Conservation (phyloP, 2,329 filamentous ascomycete genomes). For the Colletotrichum eleusines region DNA sequence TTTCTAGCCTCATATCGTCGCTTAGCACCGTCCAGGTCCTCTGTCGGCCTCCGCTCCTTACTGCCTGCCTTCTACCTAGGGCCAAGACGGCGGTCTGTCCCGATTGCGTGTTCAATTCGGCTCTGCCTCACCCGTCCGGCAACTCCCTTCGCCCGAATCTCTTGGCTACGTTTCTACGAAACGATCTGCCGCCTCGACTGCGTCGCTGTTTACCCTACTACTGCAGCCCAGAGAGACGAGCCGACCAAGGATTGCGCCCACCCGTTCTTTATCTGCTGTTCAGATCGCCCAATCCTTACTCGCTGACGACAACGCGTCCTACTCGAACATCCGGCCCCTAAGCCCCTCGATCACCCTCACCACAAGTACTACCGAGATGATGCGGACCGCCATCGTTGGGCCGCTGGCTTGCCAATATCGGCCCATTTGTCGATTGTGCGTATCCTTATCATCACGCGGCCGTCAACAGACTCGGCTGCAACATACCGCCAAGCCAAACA, state of each 20-base stretch:
- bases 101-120: constrained; percentile 15
- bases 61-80: constrained; percentile 5
- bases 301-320: constrained; percentile 20
- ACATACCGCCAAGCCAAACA: constrained; percentile 41
- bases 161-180: constrained; percentile 31
- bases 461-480: constrained; percentile 33
- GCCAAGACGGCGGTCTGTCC: constrained; percentile 25
- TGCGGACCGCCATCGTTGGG: constrained; percentile 53
- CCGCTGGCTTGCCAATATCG: constrained; percentile 42
- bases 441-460: constrained; percentile 48
- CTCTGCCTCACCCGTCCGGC: constrained; percentile 24
- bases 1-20: constrained; percentile 20
- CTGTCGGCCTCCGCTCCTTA: constrained; percentile 3
- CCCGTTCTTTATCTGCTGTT: constrained; percentile 6
- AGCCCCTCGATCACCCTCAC: not conserved
- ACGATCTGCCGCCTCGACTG: not conserved
- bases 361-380: constrained; percentile 45
- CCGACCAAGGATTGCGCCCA: constrained; percentile 17
- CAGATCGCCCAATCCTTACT: constrained; percentile 17
- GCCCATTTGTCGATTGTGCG: constrained; percentile 60
- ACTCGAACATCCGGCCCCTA: constrained; percentile 5
- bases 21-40: constrained; percentile 19
- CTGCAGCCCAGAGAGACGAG: constrained; percentile 17
- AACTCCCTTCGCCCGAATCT: constrained; percentile 32
- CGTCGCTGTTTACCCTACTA: constrained; percentile 23